Percentiles rank a stretch among this genome's conserved stretches.
These are phyloP conservation scores for Jacaranda mimosifolia DNA, from an alignment of 257 asterid species.

Conservation along the genomic window DNA sequence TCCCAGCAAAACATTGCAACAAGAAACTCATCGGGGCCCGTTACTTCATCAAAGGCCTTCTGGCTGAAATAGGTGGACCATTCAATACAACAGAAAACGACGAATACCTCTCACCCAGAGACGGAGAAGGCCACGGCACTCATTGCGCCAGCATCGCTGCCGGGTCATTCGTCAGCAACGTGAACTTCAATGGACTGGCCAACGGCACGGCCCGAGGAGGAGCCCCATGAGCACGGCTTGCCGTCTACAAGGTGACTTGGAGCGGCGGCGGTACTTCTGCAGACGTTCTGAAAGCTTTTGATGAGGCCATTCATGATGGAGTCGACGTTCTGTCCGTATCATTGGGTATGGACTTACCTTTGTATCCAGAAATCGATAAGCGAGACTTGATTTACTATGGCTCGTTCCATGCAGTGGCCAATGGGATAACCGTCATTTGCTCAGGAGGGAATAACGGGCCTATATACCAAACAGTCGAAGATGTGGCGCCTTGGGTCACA, in stretches of 20 bases:
- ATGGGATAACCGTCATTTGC: constrained; percentile 47
- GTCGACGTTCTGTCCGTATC: constrained; percentile 51
- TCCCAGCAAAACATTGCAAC: constrained; percentile 45
- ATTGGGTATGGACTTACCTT: constrained; percentile 22
- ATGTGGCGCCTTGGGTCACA: constrained; percentile 52
- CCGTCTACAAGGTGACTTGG: constrained; percentile 43
- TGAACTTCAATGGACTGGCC: constrained; percentile 41
- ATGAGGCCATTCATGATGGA: constrained; percentile 54
- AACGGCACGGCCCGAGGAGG: constrained; percentile 51
- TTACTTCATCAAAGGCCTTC: constrained; percentile 38
- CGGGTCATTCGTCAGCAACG: constrained; percentile 38
- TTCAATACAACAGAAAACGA: constrained; percentile 9
- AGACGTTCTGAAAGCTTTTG: constrained; percentile 48
- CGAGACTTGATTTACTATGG: constrained; percentile 38
- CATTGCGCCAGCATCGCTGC: constrained; percentile 44
- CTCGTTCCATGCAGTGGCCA: constrained; percentile 47
- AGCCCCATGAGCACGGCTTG: constrained; percentile 50
- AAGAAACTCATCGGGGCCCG: constrained; percentile 60
- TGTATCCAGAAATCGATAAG: constrained; percentile 36
- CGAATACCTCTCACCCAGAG: constrained; percentile 49
- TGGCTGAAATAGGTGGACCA: constrained; percentile 19
- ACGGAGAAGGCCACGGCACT: constrained; percentile 43
- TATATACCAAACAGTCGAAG: constrained; percentile 30
- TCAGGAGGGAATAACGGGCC: constrained; percentile 52
- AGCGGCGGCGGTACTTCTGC: constrained; percentile 3